Evolutionary conservation across 108 stramenopile species (phyloP).

Genomic region (Nitzschia sp.): DNA sequence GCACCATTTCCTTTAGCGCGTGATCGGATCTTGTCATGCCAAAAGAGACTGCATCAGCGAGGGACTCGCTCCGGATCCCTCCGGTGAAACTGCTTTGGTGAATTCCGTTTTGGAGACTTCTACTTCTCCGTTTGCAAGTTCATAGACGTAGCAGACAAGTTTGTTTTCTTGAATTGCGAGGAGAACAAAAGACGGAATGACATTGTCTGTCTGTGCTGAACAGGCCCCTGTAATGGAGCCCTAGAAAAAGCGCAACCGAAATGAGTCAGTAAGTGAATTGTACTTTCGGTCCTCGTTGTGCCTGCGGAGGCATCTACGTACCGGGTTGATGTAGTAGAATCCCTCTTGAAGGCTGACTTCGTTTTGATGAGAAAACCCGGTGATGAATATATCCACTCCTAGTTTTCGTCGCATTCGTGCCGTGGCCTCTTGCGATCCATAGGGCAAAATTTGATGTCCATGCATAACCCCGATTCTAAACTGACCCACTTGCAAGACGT

Average conservation of each 20-base stretch:
- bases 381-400: conserved; percentile 93
- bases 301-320: conserved; percentile 42
- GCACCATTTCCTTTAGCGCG: background rate
- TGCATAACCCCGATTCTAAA: conserved; percentile 96
- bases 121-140: conserved; percentile 63
- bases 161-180: conserved; percentile 93
- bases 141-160: conserved; percentile 94
- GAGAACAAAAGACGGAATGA: conserved; percentile 87
- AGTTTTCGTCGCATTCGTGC: conserved; percentile 78
- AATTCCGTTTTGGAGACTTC: conserved; percentile 85
- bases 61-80: conserved; percentile 12
- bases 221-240: conserved; percentile 94
- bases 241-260: conserved; percentile 18
- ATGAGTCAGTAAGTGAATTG: background rate
- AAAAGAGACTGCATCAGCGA: conserved; percentile 35
- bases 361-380: conserved; percentile 94
- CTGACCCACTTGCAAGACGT: conserved; percentile 87
- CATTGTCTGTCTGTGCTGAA: conserved; percentile 52
- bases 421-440: conserved; percentile 77
- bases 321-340: conserved; percentile 89
- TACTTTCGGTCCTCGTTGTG: no score
- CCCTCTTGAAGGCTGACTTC: conserved; percentile 90
- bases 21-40: conserved; percentile 11
- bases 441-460: conserved; percentile 93
- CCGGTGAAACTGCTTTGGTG: conserved; percentile 35